A percentile compares a stretch with the other conserved stretches of the same genome.
These are phyloP conservation scores for Aspergillus sp. DNA, from an alignment of 2,329 filamentous ascomycete species.

Conservation along the genomic window DNA sequence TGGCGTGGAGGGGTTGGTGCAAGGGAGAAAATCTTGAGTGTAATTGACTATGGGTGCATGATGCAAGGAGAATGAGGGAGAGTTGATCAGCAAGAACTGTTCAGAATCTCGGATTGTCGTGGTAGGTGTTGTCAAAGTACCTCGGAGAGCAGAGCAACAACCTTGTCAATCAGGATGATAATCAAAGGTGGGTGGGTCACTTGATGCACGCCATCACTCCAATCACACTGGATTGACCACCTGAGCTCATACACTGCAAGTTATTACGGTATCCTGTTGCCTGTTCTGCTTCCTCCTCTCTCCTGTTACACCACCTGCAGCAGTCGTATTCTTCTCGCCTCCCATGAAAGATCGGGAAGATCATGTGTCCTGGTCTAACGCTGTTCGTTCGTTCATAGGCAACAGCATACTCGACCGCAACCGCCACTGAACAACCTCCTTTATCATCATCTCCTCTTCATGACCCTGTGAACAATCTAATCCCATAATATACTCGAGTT, in stretches of 20 bases:
- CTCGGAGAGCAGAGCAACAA: too few species aligned
- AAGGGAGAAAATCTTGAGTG: background rate
- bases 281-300: slow-evolving; percentile 4
- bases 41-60: background rate
- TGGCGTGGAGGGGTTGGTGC: background rate
- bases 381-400: slow-evolving; percentile 8
- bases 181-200: too few species aligned
- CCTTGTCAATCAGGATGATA: too few species aligned
- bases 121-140: too few species aligned
- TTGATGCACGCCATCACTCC: background rate
- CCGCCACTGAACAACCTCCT: background rate
- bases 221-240: background rate
- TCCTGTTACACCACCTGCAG: slow-evolving; percentile 2
- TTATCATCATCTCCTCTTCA: background rate
- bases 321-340: background rate
- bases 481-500: too few species aligned
- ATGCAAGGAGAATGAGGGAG: background rate
- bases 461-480: too few species aligned
- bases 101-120: too few species aligned
- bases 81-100: too few species aligned
- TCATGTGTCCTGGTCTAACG: background rate
- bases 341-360: background rate
- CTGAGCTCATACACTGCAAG: background rate
- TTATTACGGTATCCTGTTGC: slow-evolving; percentile 11
- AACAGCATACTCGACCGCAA: slow-evolving; percentile 8